A percentile compares a stretch with the other conserved stretches of the same genome.
Evolutionary conservation across 2,329 filamentous ascomycete species (phyloP).

Genomic region (Ophiostoma fasciatum): DNA sequence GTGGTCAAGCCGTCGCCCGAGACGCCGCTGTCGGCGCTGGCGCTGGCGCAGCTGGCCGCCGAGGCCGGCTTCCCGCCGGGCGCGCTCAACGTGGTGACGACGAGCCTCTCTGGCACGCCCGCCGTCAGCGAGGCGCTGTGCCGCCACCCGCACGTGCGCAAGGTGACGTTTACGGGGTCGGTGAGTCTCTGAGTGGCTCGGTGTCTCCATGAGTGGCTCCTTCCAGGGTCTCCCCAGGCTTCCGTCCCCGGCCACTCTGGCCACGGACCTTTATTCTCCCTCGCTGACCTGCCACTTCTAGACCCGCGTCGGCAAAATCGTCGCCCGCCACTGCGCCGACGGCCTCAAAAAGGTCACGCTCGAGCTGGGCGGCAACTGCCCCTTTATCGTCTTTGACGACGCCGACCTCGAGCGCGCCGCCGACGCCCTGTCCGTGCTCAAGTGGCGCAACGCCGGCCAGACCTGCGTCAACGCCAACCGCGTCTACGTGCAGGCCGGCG

Average conservation of each 20-base stretch:
- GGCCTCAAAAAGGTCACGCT: conserved; percentile 53
- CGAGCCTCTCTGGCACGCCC: conserved; percentile 34
- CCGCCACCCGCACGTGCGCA: conserved; percentile 21
- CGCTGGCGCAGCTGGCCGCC: conserved; percentile 20
- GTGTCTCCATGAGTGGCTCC: too few species aligned
- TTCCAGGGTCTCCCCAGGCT: too few species aligned
- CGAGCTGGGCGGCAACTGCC: conserved; percentile 57
- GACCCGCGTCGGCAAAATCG: conserved; percentile 50
- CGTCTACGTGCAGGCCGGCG: conserved; percentile 47
- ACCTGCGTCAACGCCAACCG: conserved; percentile 60
- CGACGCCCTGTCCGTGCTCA: conserved; percentile 13
- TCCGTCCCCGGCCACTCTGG: too few species aligned
- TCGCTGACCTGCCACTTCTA: conserved; percentile 1
- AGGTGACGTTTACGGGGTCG: conserved; percentile 61
- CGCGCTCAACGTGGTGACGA: conserved; percentile 78
- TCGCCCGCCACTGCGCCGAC: conserved; percentile 46
- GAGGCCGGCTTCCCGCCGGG: conserved; percentile 49
- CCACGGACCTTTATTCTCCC: too few species aligned
- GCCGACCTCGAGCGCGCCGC: conserved; percentile 47
- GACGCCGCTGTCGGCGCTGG: conserved; percentile 21
- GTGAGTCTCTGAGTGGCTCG: too few species aligned
- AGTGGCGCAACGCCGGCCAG: conserved; percentile 48
- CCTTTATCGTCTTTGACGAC: conserved; percentile 51
- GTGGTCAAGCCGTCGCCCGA: conserved; percentile 54
- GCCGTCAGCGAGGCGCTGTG: conserved; percentile 27